phyloP scores from a whole-genome alignment of 2,329 filamentous ascomycete genomes.

The Stachybotrys echinatus region DNA sequence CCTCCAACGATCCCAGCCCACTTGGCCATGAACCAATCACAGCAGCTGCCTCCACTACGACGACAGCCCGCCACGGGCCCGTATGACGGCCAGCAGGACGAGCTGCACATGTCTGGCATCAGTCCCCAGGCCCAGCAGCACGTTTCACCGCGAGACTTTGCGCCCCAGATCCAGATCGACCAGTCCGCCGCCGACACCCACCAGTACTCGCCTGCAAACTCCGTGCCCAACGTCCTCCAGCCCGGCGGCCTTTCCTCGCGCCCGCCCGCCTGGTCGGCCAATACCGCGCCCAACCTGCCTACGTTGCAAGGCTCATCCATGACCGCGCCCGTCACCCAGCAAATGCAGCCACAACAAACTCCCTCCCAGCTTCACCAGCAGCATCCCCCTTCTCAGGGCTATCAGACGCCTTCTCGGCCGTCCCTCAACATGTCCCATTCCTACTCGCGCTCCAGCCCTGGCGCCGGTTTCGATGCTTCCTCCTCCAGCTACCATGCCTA shows the following conservation, averaged over 20 bases:
- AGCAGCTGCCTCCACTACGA: slow-evolving; percentile 26
- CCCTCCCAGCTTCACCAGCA: slow-evolving; percentile 36
- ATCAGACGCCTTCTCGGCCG: slow-evolving; percentile 60
- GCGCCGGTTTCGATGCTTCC: slow-evolving; percentile 47
- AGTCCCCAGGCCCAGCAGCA: slow-evolving; percentile 31
- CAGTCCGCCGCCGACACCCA: slow-evolving; percentile 32
- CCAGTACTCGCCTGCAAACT: slow-evolving; percentile 33
- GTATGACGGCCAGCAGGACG: slow-evolving; percentile 33
- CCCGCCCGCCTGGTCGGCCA: slow-evolving; percentile 30
- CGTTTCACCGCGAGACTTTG: slow-evolving; percentile 42
- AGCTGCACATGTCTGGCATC: slow-evolving; percentile 49
- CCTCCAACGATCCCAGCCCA: slow-evolving; percentile 1
- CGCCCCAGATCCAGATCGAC: slow-evolving; percentile 48
- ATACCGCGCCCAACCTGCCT: slow-evolving; percentile 40
- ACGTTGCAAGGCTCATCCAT: slow-evolving; percentile 39
- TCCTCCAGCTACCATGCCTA: slow-evolving; percentile 51
- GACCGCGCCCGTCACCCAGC: slow-evolving; percentile 15
- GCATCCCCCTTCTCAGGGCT: slow-evolving; percentile 44
- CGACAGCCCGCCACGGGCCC: slow-evolving; percentile 14
- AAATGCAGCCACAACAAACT: slow-evolving; percentile 28
- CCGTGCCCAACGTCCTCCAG: slow-evolving; percentile 54
- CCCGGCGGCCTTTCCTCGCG: slow-evolving; percentile 42
- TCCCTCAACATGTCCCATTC: slow-evolving; percentile 62
- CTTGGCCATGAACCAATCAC: slow-evolving; percentile 34
- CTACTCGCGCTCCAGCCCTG: slow-evolving; percentile 83